Evolutionary conservation across 139 green algal genomes (phyloP), one percentile per base, ranked within the genome.

Genomic region (Micractinium conductrix): DNA sequence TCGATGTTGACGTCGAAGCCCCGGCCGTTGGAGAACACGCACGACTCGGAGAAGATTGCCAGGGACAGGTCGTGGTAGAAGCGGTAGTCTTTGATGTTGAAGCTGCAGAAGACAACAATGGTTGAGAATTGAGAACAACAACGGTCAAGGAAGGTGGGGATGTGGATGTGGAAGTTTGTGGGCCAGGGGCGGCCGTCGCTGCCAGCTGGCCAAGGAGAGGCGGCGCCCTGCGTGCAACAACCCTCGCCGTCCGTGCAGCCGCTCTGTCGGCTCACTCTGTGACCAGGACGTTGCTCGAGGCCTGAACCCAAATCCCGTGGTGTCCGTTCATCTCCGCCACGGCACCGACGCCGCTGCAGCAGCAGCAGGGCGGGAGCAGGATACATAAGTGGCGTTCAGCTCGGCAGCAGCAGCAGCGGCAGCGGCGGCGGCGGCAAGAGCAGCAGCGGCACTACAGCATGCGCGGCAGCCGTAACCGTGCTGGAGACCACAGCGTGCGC

Each of bases 1-100:
- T 73, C 76, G 10, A 82, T 82, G 76, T 71, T 82, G 38, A 82
- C 16, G 76, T 82, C 76, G 16, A 55, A 6, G 12, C 26, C 76
- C 0, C 58, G 40, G 26, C 76, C 76, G 38, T 82, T 82, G 53
- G 76, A 42, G 26, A 40, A 69, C 9, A 82, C 76, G 24, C 58
- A 82, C 1, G 6, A 21, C 76, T 82, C 76, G 0, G 76, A 62
- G 40, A 73, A 82, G 26, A 82, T 71, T 22, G 76, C 76, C 55
- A 82, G 58, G 58, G 55, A 73, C 58, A 60, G 58, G 76, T 82
- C 76, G 58, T 82, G 76, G 58, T 55, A 53, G 58, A 55, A 82
- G 38, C 58, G 74, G 45, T 33, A 73, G 55, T 82, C 55, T 22
- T 4, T 50, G 24, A 73, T 40, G 28, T 28, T 53, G 30, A 82